Base-by-base conservation (phyloP, 257 asterid genomes). In the Jaltomata sinuosa region DNA sequence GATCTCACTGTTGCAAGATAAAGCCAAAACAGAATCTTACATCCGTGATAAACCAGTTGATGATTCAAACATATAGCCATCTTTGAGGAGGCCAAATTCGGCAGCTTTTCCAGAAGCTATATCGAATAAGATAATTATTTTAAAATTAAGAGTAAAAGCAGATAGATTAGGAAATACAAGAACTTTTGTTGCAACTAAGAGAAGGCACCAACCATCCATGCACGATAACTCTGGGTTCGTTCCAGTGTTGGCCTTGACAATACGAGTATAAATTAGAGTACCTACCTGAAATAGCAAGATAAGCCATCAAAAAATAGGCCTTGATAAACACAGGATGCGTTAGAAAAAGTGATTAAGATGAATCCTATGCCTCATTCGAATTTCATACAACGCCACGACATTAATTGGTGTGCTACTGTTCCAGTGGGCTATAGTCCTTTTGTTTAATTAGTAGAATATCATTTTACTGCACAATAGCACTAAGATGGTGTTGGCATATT, bases 201-300 rank as follows among this genome's bases (percentile, higher is more conserved):
- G 54, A 49, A 80, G 78, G 76, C 25, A 91, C 98, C 80, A 85
- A 97, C 99, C 97, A 89, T 97, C 98, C 93, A 87, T 92, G 98
- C 99, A 97, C 80, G 99, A 92, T 27, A 97, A 89, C 87, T 97
- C 98, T 55, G 99, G 99, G 92, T 95, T 97, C 96, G 91, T 95
- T 87, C 95, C 98, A 55, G 89, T 84, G 84, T 89, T 93, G 81
- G 98, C 98, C 90, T 93, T 93, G 87, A 92, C 97, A 89, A 97
- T 92, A 84, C 98, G 98, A 52, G 89, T 94, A 91, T 93, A 97
- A 76, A 97, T 85, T 89, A 97, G 87, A 8, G 99, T 89, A 84
- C 99, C 98, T 32, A 84, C 90, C 98, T 97, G 93, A 83, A 87
- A 84, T 83, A 78, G 85, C 84, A 61, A 21, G 84, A 81, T 87